phyloP scores from a whole-genome alignment of 495 filamentous ascomycete species.

The Podospora bellae-mahoneyi region DNA sequence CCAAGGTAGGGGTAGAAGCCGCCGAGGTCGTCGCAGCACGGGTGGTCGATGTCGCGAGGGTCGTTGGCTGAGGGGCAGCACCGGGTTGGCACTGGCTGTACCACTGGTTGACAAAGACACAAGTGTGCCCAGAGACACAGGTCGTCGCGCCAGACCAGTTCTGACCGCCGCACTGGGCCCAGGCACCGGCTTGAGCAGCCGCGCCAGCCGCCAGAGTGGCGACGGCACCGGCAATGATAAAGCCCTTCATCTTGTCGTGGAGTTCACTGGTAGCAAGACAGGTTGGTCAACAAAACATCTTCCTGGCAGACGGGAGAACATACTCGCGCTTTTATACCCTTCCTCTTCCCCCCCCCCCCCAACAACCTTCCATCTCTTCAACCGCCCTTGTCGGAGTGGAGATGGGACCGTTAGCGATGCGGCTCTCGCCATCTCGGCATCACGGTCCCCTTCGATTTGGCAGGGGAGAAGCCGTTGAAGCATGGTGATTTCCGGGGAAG shows the following conservation, averaged over 20 bases:
- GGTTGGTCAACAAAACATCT: constrained; percentile 3
- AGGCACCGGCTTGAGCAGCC: constrained; percentile 30
- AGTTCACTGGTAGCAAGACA: not conserved
- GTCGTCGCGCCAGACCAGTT: constrained; percentile 39
- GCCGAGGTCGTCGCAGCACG: constrained; percentile 17
- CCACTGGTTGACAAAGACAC: constrained; percentile 41
- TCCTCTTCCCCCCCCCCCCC: not conserved
- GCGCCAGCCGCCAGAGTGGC: constrained; percentile 27
- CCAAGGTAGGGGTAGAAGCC: constrained; percentile 14
- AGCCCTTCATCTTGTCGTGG: constrained; percentile 28
- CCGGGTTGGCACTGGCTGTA: constrained; percentile 43
- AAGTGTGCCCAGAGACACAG: constrained; percentile 42
- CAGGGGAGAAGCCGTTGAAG: not conserved
- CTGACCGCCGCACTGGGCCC: constrained; percentile 47
- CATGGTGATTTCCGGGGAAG: constrained; percentile 14
- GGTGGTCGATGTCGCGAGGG: constrained; percentile 20
- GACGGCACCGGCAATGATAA: constrained; percentile 27
- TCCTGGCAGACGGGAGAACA: not conserved
- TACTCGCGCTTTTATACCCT: constrained; percentile 1
- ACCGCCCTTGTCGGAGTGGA: not conserved
- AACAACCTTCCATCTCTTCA: not conserved
- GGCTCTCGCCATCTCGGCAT: constrained; percentile 13
- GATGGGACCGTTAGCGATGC: not conserved
- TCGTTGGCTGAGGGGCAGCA: constrained; percentile 14
- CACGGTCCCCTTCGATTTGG: not conserved